Base-by-base conservation (phyloP, 75 land plant species). In the Selaginella moellendorffii region DNA sequence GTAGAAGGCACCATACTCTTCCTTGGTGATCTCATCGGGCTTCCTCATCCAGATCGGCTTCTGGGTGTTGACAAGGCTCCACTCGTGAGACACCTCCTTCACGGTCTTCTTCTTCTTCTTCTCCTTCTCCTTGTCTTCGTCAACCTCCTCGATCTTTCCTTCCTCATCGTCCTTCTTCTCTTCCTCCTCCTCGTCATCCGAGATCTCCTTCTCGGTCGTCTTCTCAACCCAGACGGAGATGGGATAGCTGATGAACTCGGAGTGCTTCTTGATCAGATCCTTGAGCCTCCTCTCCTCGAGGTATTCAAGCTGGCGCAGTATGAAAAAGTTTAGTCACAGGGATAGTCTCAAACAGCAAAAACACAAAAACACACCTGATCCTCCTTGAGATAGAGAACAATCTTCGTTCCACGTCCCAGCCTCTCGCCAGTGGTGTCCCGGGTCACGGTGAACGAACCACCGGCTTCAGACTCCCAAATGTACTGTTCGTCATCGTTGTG, bases 401-500 rank as follows among this genome's bases (percentile, higher is more conserved):
- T 79, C 69, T 80, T 80, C 1, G 85, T 82, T n/a, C 85, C 85
- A 26, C 85, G 74, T 0, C 83, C 85, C 21, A 80, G 68, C 26
- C 30, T 66, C 68, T 82, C 85, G 20, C 79, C 83, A 27, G 64
- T 63, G 23, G 74, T 69, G 58, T 83, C 82, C 64, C 80, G 77
- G 0, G 82, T 83, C 9, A 83, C 82, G 51, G 82, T 83, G 71
- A 83, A 83, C 1, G 85, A 83, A 1, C 85, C 85, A 62, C 85
- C 85, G 63, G 82, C 85, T 31, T 83, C 81, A 0, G 85, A 83
- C 28, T 83, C 85, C 85, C 82, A 83, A 24, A 79, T 65, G 62
- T 83, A 83, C 53, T 83, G 82, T 63, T 79, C 82, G 62, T 83
- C 85, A 68, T 83, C 85, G 27, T 83, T 83, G 82, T 82, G 85